Conservation (phyloP, 495 filamentous ascomycete genomes). For the Bryoglossum gracile region DNA sequence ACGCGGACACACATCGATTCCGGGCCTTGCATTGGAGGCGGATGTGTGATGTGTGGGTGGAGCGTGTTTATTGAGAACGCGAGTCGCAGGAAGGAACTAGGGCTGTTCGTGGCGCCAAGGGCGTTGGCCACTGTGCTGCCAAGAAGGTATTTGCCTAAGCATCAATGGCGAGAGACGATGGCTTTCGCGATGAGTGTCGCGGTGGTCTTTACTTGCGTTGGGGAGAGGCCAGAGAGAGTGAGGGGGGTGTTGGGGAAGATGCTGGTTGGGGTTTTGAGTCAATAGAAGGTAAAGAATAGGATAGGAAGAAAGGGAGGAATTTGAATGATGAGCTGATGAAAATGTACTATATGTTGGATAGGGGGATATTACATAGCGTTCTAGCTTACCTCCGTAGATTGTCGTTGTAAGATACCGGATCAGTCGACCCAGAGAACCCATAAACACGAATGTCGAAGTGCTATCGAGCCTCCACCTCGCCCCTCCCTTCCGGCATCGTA, state of each 20-base stretch:
- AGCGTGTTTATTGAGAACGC: constrained; percentile 70
- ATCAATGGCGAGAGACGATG: constrained; percentile 68
- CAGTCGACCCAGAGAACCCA: no score
- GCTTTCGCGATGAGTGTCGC: constrained; percentile 70
- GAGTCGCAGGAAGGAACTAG: constrained; percentile 66
- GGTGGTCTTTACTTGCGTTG: constrained; percentile 63
- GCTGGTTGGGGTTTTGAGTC: constrained; percentile 46
- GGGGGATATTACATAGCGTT: not conserved
- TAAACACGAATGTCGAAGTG: not conserved
- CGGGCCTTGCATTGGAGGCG: constrained; percentile 66
- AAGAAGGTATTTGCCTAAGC: constrained; percentile 57
- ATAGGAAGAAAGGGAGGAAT: not conserved
- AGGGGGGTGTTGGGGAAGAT: constrained; percentile 69
- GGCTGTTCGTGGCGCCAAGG: constrained; percentile 78
- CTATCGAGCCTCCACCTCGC: no score
- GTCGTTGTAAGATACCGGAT: not conserved
- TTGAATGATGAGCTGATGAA: not conserved
- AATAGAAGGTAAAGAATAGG: constrained; percentile 12
- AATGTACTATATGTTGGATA: not conserved
- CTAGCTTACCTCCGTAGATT: not conserved
- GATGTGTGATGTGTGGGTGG: constrained; percentile 79
- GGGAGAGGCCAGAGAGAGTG: constrained; percentile 58
- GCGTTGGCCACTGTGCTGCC: constrained; percentile 74
- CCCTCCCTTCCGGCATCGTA: no score
- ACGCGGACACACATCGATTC: constrained; percentile 36